A percentile compares a stretch with the other conserved stretches of the same genome.
phyloP scores from a whole-genome alignment of 495 filamentous ascomycete genomes.

The Cladorrhinum samala region DNA sequence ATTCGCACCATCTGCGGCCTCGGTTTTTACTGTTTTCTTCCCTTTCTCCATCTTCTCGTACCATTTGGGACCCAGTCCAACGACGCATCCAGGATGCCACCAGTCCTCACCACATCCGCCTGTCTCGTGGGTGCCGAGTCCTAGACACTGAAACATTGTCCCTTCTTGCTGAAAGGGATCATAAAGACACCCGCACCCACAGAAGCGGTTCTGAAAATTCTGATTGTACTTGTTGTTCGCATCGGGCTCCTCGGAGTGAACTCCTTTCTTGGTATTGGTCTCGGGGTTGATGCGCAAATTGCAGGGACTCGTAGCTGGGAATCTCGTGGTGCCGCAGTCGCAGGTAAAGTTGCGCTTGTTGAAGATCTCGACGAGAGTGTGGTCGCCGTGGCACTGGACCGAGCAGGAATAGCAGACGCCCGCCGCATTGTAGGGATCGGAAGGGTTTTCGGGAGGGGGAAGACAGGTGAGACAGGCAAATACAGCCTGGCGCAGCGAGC shows the following conservation, averaged over 20 bases:
- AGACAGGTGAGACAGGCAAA: constrained; percentile 93
- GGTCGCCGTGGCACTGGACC: constrained; percentile 93
- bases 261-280: constrained; percentile 67
- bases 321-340: constrained; percentile 86
- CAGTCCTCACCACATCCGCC: constrained; percentile 97
- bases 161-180: constrained; percentile 81
- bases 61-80: constrained; percentile 65
- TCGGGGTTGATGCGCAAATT: constrained; percentile 65
- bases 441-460: constrained; percentile 58
- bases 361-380: constrained; percentile 93
- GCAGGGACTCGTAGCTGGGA: constrained; percentile 65
- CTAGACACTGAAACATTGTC: constrained; percentile 98
- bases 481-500: constrained; percentile 75
- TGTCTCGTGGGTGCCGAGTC: constrained; percentile 68
- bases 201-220: constrained; percentile 91
- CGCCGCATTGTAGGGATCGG: constrained; percentile 63
- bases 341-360: constrained; percentile 91
- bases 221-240: constrained; percentile 84
- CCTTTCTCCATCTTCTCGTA: constrained; percentile 46
- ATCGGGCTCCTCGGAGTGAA: constrained; percentile 66
- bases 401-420: constrained; percentile 95
- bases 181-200: constrained; percentile 82
- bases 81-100: constrained; percentile 94
- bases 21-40: constrained; percentile 30
- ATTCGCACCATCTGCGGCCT: constrained; percentile 5